Evolutionary conservation across 306 rosid genomes (phyloP), one percentile per base, ranked within the genome.

Genomic region (Malus fusca): DNA sequence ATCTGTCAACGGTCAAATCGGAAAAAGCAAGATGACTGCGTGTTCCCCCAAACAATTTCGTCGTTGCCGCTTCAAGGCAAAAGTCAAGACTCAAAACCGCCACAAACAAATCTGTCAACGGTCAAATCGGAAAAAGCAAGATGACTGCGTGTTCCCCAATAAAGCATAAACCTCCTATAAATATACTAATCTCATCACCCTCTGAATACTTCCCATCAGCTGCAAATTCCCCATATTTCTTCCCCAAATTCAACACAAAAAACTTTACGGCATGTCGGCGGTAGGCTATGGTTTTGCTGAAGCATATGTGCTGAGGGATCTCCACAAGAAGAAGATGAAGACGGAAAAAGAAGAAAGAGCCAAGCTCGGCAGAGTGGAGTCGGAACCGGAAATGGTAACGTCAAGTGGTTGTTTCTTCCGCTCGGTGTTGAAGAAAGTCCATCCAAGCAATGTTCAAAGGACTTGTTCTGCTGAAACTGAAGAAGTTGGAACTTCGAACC

Each of bases 281-380:
- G 60, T 15, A 40, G 77, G 85, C 3, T 83, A 5, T 74, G 79
- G 75, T 53, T 6, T 87, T 1, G 89, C 86, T 52, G 89, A 87
- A 82, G 40, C 79, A 30, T 84, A 85, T 31, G 88, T 87, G 78
- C 56, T 70, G 82, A 19, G 69, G 23, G 83, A 85, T 72, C 53
- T 84, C 3, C 74, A 78, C 80, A 82, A 67, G 68, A 88, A 85
- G 80, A 85, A 84, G 66, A 37, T 87, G 87, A 84, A 84, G 72
- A 71, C 19, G 51, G 74, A 44, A 25, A 40, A 3, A 22, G 82
- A 83, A 43, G 81, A 80, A 75, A 80, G 8, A 46, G 83, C 66
- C 61, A 53, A 72, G 30, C 12, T 28, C 35, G 77, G 68, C 15
- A 10, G 42, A 25, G 52, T 52, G 56, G 19, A 12, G 56, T 13